Evolutionary conservation across 805 yeast genomes (phyloP).

Genomic region (Helenozyma rhizophorensis): DNA sequence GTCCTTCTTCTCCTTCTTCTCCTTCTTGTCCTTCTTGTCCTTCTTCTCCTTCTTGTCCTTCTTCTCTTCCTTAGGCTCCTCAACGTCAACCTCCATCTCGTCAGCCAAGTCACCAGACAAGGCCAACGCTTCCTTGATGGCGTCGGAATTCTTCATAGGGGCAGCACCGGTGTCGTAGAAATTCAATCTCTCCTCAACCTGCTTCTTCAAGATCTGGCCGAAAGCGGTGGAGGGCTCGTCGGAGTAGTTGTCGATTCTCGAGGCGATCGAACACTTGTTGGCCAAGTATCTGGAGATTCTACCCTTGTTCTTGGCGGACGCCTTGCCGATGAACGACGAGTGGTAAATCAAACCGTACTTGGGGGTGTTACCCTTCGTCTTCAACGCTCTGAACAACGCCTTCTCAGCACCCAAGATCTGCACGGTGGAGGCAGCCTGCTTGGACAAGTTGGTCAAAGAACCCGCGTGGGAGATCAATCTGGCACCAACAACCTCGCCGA

Average conservation of each 20-base stretch:
- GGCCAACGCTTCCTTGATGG: constrained; percentile 86
- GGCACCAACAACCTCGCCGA: constrained; percentile 98
- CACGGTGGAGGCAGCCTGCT: constrained; percentile 97
- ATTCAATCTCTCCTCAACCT: constrained; percentile 95
- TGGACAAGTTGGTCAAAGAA: constrained; percentile 87
- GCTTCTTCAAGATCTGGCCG: constrained; percentile 88
- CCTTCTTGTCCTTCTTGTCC: constrained; percentile 23
- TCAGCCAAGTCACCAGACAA: constrained; percentile 51
- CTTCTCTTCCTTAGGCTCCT: constrained; percentile 12
- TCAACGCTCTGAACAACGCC: constrained; percentile 96
- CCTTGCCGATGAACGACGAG: constrained; percentile 96
- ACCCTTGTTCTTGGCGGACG: constrained; percentile 97
- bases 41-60: constrained; percentile 16
- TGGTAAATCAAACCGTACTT: constrained; percentile 96
- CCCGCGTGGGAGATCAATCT: constrained; percentile 97
- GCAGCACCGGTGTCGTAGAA: constrained; percentile 96
- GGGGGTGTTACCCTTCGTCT: constrained; percentile 98
- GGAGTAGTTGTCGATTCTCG: constrained; percentile 95
- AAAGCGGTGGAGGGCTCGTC: constrained; percentile 90
- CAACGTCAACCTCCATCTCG: constrained; percentile 24
- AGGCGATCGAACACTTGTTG: constrained; percentile 98
- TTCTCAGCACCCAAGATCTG: constrained; percentile 99
- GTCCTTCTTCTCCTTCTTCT: constrained; percentile 27
- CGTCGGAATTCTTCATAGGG: constrained; percentile 93
- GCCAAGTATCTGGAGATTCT: constrained; percentile 98